These are phyloP conservation scores for Rhizopus stolonifer DNA, from an alignment of 371 early-diverging fungal genomes.

Conservation along the genomic window DNA sequence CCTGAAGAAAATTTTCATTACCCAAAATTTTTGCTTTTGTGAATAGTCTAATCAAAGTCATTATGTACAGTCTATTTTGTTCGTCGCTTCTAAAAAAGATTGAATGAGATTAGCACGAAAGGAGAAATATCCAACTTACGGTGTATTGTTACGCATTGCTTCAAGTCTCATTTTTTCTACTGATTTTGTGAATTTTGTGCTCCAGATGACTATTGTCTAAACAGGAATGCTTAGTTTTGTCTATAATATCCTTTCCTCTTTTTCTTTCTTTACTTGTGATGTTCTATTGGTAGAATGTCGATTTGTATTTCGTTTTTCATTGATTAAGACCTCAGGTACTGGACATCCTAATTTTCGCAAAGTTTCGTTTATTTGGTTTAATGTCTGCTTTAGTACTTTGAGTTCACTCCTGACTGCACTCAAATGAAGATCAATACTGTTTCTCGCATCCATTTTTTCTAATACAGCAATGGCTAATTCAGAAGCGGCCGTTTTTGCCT, in stretches of 20 bases:
- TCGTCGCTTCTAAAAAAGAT: slow-evolving; percentile 10
- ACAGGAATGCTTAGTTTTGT: not conserved
- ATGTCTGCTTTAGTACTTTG: slow-evolving; percentile 18
- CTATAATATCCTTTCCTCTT: too few species aligned
- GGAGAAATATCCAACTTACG: not conserved
- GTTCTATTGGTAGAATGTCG: slow-evolving; percentile 8
- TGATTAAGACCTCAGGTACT: not conserved
- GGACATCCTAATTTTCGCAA: slow-evolving; percentile 19
- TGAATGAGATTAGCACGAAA: not conserved
- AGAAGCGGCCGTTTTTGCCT: slow-evolving; percentile 29
- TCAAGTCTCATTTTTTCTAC: slow-evolving; percentile 26
- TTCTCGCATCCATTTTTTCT: slow-evolving; percentile 18
- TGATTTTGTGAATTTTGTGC: slow-evolving; percentile 25
- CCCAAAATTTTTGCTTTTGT: slow-evolving; percentile 27
- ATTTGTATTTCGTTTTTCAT: not conserved
- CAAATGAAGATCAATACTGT: slow-evolving; percentile 6
- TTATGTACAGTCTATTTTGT: slow-evolving; percentile 27
- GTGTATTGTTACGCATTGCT: slow-evolving; percentile 1
- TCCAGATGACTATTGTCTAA: slow-evolving; percentile 28
- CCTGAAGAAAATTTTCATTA: slow-evolving; percentile 3
- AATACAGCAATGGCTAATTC: slow-evolving; percentile 20
- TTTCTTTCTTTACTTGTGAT: slow-evolving; percentile 14
- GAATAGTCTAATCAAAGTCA: slow-evolving; percentile 28
- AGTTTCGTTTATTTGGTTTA: slow-evolving; percentile 22
- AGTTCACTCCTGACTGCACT: slow-evolving; percentile 10